phyloP scores from a whole-genome alignment of 2,329 filamentous ascomycete genomes.

The Tetracladium maxilliforme region DNA sequence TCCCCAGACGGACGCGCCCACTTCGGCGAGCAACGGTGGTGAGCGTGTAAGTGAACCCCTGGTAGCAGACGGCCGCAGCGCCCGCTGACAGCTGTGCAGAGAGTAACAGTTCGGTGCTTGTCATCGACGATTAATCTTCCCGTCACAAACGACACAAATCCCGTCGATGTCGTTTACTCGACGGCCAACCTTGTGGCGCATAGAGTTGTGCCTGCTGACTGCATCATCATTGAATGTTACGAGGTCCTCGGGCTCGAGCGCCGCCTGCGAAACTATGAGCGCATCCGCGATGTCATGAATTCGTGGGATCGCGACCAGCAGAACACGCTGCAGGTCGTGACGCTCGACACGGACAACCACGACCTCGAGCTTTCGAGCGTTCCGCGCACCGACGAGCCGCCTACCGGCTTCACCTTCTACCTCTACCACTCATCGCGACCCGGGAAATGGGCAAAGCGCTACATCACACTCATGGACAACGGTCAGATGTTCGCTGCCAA shows the following conservation, averaged over 20 bases:
- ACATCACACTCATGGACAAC: constrained; percentile 54
- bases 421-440: constrained; percentile 71
- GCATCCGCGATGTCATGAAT: constrained; percentile 75
- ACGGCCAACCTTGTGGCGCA: constrained; percentile 49
- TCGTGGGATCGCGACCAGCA: constrained; percentile 78
- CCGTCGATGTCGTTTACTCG: constrained; percentile 56
- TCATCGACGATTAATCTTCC: constrained; percentile 56
- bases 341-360: constrained; percentile 37
- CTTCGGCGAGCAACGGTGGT: constrained; percentile 66
- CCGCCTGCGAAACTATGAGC: constrained; percentile 73
- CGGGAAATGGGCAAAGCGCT: constrained; percentile 81
- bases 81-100: constrained; percentile 26
- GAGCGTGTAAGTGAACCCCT: constrained; percentile 49
- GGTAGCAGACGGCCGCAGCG: constrained; percentile 3
- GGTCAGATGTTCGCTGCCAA: constrained; percentile 64
- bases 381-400: constrained; percentile 39
- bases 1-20: constrained; percentile 56
- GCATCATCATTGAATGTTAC: constrained; percentile 68
- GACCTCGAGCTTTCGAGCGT: constrained; percentile 52
- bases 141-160: constrained; percentile 59
- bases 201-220: constrained; percentile 46
- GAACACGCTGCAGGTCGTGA: constrained; percentile 57
- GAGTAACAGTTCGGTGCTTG: constrained; percentile 59
- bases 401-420: constrained; percentile 50
- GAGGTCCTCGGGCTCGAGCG: constrained; percentile 64